Conservation (phyloP, 2,329 filamentous ascomycete species). For the Hypocreales sp. region DNA sequence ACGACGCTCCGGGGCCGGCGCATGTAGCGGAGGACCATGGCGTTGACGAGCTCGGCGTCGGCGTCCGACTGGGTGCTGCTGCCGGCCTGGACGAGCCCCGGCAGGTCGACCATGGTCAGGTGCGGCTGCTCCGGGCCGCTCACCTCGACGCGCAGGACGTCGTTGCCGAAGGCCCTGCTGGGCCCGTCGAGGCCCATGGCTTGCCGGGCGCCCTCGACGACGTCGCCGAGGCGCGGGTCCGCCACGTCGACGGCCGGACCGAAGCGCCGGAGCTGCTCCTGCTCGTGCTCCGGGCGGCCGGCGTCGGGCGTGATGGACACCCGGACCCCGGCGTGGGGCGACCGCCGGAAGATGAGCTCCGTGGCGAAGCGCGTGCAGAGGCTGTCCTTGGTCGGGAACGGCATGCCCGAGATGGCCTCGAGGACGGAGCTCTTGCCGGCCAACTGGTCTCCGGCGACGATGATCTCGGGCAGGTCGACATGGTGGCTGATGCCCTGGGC, state of each 20-base stretch:
- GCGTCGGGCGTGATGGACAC: constrained; percentile 16
- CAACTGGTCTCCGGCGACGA: constrained; percentile 47
- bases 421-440: constrained; percentile 51
- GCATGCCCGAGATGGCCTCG: constrained; percentile 45
- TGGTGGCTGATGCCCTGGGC: constrained; percentile 5
- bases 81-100: constrained; percentile 35
- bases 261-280: constrained; percentile 12
- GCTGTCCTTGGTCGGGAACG: constrained; percentile 41
- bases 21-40: constrained; percentile 41
- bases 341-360: constrained; percentile 39
- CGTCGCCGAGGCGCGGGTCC: constrained; percentile 10
- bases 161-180: constrained; percentile 24
- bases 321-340: constrained; percentile 14
- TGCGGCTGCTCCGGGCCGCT: constrained; percentile 30
- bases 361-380: constrained; percentile 49
- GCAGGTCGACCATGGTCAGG: constrained; percentile 43
- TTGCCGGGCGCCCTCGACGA: constrained; percentile 23
- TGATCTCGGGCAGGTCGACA: constrained; percentile 28
- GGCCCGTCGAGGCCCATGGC: constrained; percentile 31
- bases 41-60: constrained; percentile 26
- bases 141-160: constrained; percentile 32
- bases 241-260: constrained; percentile 3
- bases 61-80: constrained; percentile 27
- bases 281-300: constrained; percentile 10
- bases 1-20: constrained; percentile 39